Conservation (phyloP, 1,284 basidiomycete genomes). For the Pascua sp. region DNA sequence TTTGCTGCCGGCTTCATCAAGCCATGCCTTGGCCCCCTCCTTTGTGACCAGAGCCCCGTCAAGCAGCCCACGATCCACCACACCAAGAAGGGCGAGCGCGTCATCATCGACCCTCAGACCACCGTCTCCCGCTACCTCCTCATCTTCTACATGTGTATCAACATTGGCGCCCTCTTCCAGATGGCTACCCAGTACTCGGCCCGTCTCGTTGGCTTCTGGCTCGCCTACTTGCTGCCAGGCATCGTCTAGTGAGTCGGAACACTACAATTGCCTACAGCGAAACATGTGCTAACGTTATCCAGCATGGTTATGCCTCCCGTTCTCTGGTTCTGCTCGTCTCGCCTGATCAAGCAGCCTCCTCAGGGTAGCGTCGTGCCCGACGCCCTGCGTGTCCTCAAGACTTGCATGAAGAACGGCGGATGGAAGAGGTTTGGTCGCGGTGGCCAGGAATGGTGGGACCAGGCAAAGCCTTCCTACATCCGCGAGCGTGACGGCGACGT, state of each 20-base stretch:
- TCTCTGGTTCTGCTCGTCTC: constrained; percentile 3
- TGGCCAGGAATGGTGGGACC: constrained; percentile 23
- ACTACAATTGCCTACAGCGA: too few relatives aligned
- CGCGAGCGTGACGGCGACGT: constrained; percentile 20
- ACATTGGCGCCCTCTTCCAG: constrained; percentile 43
- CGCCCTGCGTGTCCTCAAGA: too few relatives aligned
- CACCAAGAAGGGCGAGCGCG: constrained; percentile 39
- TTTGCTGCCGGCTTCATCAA: constrained; percentile 47
- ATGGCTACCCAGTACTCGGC: constrained; percentile 45
- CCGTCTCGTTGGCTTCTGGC: constrained; percentile 49
- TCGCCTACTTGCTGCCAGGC: constrained; percentile 52
- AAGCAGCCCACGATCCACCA: constrained; percentile 35
- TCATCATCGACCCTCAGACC: constrained; percentile 45
- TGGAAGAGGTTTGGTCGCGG: too few relatives aligned
- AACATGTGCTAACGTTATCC: too few relatives aligned
- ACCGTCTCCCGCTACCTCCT: constrained; percentile 45
- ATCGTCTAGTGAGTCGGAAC: constrained; percentile 42
- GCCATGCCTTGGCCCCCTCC: constrained; percentile 44
- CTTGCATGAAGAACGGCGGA: too few relatives aligned
- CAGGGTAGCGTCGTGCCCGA: constrained; percentile 34
- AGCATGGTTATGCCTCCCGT: constrained; percentile 45
- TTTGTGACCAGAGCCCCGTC: constrained; percentile 46
- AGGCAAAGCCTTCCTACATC: constrained; percentile 49
- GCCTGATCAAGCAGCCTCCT: constrained; percentile 47
- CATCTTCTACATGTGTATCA: constrained; percentile 43